Conservation (phyloP, 1,139 yeast genomes). For the Lodderomyces margitis region DNA sequence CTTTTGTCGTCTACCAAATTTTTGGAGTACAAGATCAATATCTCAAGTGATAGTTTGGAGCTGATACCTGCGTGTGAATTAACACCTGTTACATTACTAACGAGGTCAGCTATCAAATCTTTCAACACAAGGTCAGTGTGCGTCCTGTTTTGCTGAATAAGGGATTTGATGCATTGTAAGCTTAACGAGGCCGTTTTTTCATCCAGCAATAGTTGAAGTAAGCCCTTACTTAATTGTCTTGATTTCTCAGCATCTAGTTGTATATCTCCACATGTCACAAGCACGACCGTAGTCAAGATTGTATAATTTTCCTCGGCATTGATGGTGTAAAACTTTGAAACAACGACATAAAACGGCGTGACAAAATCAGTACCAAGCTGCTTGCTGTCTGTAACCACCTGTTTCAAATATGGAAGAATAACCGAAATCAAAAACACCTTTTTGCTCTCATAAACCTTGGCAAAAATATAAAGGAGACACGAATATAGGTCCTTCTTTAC, state of each 20-base stretch:
- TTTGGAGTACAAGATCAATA: slow-evolving; percentile 49
- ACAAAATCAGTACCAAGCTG: slow-evolving; percentile 25
- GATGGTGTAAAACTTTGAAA: slow-evolving; percentile 29
- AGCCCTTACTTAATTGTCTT: slow-evolving; percentile 25
- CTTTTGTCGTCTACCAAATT: slow-evolving; percentile 29
- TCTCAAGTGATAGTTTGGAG: slow-evolving; percentile 51
- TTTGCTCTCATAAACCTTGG: slow-evolving; percentile 53
- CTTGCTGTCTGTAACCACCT: slow-evolving; percentile 35
- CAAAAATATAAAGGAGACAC: slow-evolving; percentile 63
- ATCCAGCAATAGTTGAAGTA: slow-evolving; percentile 33
- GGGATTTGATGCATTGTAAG: slow-evolving; percentile 56
- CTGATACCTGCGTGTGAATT: slow-evolving; percentile 15
- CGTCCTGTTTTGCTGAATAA: slow-evolving; percentile 44
- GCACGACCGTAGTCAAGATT: slow-evolving; percentile 56
- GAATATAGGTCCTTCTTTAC: slow-evolving; percentile 70
- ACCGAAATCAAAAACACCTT: slow-evolving; percentile 49
- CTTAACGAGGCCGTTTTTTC: slow-evolving; percentile 41
- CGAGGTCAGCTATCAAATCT: slow-evolving; percentile 29
- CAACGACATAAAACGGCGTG: slow-evolving; percentile 36
- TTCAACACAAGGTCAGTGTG: slow-evolving; percentile 6
- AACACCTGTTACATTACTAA: slow-evolving; percentile 20
- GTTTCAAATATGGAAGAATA: slow-evolving; percentile 57
- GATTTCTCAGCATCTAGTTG: slow-evolving; percentile 38
- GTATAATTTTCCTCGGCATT: slow-evolving; percentile 35
- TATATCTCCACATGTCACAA: slow-evolving; percentile 54